Evolutionary conservation across 305 asterid species (phyloP).

Genomic region (Rubia peregrina): DNA sequence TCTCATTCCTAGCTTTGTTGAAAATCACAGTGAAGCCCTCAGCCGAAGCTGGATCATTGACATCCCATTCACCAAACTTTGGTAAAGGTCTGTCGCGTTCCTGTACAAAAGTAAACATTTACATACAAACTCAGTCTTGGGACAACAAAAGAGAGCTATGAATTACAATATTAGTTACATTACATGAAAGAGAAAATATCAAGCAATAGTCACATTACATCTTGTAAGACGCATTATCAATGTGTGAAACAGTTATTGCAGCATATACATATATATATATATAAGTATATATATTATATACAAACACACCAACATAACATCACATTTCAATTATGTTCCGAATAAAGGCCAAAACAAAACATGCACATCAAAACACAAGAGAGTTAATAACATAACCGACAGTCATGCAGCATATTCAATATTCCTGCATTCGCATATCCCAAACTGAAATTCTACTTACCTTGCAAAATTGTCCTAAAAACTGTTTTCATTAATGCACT

Average conservation of each 20-base stretch:
- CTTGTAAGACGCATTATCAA: background rate
- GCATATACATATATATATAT: background rate
- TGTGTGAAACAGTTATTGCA: background rate
- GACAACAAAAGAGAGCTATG: background rate
- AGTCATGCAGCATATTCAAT: background rate
- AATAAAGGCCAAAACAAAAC: background rate
- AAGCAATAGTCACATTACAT: background rate
- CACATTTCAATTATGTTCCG: background rate
- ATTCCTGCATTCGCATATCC: background rate
- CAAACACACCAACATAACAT: background rate
- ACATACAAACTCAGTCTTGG: background rate
- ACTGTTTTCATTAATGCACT: background rate
- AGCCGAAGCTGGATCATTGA: conserved; percentile 67
- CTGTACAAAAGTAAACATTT: conserved; percentile 20
- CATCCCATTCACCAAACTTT: conserved; percentile 80
- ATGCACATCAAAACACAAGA: background rate
- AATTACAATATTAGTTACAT: background rate
- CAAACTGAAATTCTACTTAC: background rate
- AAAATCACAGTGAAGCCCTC: conserved; percentile 77
- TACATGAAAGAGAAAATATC: background rate
- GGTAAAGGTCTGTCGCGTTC: conserved; percentile 55
- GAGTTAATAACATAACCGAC: background rate
- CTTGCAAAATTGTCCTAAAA: background rate
- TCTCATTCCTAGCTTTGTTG: conserved; percentile 71
- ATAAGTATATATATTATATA: background rate